phyloP scores from a whole-genome alignment of 2,329 filamentous ascomycete species.

The Pseudogymnoascus sp. region DNA sequence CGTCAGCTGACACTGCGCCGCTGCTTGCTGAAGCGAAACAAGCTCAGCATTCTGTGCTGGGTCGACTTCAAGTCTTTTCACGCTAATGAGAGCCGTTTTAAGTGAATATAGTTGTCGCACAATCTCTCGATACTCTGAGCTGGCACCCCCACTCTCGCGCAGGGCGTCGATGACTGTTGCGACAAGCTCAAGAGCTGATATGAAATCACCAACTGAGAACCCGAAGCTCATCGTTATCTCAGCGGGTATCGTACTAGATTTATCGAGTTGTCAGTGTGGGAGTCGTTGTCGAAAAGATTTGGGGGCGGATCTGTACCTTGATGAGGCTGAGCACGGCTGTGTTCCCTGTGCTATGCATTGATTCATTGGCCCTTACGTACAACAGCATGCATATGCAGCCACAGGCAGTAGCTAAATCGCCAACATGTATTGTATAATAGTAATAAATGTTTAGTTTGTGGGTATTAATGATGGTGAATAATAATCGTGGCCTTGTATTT shows the following conservation, averaged over 20 bases:
- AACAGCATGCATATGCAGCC: background rate
- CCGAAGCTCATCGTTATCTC: slow-evolving; percentile 21
- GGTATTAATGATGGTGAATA: background rate
- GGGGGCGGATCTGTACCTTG: background rate
- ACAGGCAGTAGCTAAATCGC: background rate
- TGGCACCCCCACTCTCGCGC: slow-evolving; percentile 11
- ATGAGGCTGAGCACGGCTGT: background rate
- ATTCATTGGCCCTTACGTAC: background rate
- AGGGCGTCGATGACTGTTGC: slow-evolving; percentile 18
- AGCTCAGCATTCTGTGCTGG: slow-evolving; percentile 14
- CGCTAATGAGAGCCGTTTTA: slow-evolving; percentile 21
- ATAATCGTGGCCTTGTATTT: background rate
- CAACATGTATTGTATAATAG: background rate
- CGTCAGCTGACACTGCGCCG: slow-evolving; percentile 21
- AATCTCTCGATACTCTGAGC: slow-evolving; percentile 12
- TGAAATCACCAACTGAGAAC: slow-evolving; percentile 24
- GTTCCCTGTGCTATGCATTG: background rate
- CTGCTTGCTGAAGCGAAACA: slow-evolving; percentile 21
- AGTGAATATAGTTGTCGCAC: slow-evolving; percentile 17
- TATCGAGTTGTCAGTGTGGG: background rate
- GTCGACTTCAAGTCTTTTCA: slow-evolving; percentile 23
- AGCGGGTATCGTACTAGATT: slow-evolving; percentile 8
- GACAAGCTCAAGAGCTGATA: slow-evolving; percentile 22
- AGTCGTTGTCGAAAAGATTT: background rate
- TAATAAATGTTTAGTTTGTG: background rate